phyloP scores from a whole-genome alignment of 352 stramenopile genomes.

The Phytopythium ostracodes region DNA sequence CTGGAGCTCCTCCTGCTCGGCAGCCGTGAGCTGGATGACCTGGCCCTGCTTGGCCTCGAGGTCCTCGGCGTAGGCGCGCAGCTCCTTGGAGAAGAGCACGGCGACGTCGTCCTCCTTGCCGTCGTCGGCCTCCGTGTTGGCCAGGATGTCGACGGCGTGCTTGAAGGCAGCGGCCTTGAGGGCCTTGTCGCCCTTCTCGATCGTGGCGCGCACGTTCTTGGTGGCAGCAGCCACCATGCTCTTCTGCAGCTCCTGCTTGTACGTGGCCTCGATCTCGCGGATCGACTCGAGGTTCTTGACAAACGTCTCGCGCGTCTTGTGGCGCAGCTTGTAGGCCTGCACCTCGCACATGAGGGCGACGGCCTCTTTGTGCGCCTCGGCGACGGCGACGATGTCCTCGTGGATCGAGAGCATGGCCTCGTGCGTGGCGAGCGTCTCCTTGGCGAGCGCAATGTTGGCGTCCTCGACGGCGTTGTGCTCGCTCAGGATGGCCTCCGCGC shows the following conservation, averaged over 20 bases:
- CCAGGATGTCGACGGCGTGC: conserved; percentile 80
- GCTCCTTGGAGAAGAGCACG: conserved; percentile 79
- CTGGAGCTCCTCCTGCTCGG: conserved; percentile 81
- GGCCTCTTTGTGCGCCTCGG: conserved; percentile 78
- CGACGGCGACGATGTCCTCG: conserved; percentile 76
- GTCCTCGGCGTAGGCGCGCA: conserved; percentile 66
- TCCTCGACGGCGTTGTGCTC: conserved; percentile 86
- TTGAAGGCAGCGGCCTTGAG: conserved; percentile 84
- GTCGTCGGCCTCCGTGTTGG: conserved; percentile 59
- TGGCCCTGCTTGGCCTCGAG: conserved; percentile 79
- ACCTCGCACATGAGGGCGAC: conserved; percentile 82
- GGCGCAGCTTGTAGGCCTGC: conserved; percentile 78
- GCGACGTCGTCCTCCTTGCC: conserved; percentile 83
- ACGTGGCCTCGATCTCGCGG: conserved; percentile 73
- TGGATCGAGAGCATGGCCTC: conserved; percentile 81
- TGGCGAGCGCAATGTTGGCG: conserved; percentile 76
- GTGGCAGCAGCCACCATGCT: conserved; percentile 73
- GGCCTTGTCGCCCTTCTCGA: conserved; percentile 82
- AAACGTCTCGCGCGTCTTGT: conserved; percentile 87
- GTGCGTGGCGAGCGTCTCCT: conserved; percentile 81
- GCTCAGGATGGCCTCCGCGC: conserved; percentile 66
- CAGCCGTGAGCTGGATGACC: conserved; percentile 65
- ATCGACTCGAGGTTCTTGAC: conserved; percentile 87
- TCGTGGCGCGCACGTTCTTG: conserved; percentile 61
- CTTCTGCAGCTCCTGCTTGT: conserved; percentile 83